Evolutionary conservation across 2,329 filamentous ascomycete genomes (phyloP), one percentile per base, ranked within the genome.

Genomic region (Catunica adiposa): DNA sequence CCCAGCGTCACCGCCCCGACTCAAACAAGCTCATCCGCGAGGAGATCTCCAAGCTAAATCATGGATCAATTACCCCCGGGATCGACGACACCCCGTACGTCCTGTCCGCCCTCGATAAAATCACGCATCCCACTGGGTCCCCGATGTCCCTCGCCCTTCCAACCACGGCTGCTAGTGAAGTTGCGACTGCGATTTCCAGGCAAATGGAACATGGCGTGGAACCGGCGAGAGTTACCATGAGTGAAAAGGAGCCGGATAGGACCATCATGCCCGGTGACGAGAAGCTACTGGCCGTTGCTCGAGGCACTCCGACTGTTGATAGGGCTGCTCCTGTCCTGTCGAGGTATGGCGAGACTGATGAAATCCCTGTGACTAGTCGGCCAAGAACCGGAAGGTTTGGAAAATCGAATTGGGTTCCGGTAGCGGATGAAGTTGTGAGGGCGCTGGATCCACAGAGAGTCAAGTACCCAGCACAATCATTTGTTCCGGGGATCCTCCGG

Each of bases 41-140:
- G 20, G 40, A 47, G 20, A 46, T 37, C 29, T 15, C 17, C 20
- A 17, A n/a, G 5, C 22, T 54, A 6, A 54, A 54, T 34, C 59
- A 66, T 48, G 70, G 73, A 57, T 72, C 72, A 42, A 73, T 80
- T 56, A 90, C 86, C 0, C 89, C 89, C 0, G 86, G 83, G 8
- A 73, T 88, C 40, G 89, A 95, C 63, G 85, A 94, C 64, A 84
- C 82, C 7, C 89, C 88, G 0, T 94, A 89, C 67, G 86, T 96
- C 60, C 84, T 84, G 60, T 94, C 92, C 66, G 89, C 90, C 42
- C 80, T 97, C 60, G 86, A 94, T 60, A 87, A 90, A 60, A 72
- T 97, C 62, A 94, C 88, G 4, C 75, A 84, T 51, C 79, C 85
- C 63, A 82, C 82, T 57, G 80, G 86, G 59, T 73, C 26, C 23